Conservation (phyloP, 1,284 basidiomycete species). For the Volvariella surrecta region DNA sequence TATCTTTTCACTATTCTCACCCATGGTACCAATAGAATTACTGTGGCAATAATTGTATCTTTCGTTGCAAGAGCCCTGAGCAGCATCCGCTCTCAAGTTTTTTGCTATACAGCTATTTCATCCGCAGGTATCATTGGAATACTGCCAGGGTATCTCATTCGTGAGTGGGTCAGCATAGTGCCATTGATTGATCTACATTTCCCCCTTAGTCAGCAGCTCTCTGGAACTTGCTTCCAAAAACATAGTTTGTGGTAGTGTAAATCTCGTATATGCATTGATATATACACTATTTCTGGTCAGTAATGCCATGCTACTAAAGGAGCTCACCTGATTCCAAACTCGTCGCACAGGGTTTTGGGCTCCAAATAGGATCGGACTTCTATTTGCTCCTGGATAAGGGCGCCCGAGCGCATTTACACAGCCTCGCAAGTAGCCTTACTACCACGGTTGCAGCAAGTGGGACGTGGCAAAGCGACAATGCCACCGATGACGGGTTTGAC, state of each 20-base stretch:
- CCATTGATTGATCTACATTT: constrained; percentile 12
- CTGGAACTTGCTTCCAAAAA: constrained; percentile 85
- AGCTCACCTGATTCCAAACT: constrained; percentile 4
- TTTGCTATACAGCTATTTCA: constrained; percentile 85
- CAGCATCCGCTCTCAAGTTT: constrained; percentile 63
- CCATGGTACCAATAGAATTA: constrained; percentile 45
- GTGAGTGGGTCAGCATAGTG: constrained; percentile 33
- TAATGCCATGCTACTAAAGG: constrained; percentile 2
- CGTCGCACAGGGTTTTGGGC: constrained; percentile 60
- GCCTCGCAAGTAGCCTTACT: constrained; percentile 40
- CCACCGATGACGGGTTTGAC: constrained; percentile 37
- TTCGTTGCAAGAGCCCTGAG: constrained; percentile 74
- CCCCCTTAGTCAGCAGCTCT: constrained; percentile 65
- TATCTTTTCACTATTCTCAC: not conserved
- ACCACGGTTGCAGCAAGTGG: constrained; percentile 51
- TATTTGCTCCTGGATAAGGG: constrained; percentile 70
- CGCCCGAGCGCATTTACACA: constrained; percentile 44
- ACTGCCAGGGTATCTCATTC: constrained; percentile 75
- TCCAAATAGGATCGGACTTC: constrained; percentile 83
- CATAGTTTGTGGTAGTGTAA: constrained; percentile 80
- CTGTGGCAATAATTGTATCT: constrained; percentile 73
- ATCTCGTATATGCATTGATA: constrained; percentile 86
- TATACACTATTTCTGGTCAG: constrained; percentile 77
- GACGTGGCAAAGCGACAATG: constrained; percentile 59
- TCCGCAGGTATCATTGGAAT: constrained; percentile 78